These are phyloP conservation scores for Penicillium flavigenum DNA, from an alignment of 495 filamentous ascomycete species.

Conservation along the genomic window DNA sequence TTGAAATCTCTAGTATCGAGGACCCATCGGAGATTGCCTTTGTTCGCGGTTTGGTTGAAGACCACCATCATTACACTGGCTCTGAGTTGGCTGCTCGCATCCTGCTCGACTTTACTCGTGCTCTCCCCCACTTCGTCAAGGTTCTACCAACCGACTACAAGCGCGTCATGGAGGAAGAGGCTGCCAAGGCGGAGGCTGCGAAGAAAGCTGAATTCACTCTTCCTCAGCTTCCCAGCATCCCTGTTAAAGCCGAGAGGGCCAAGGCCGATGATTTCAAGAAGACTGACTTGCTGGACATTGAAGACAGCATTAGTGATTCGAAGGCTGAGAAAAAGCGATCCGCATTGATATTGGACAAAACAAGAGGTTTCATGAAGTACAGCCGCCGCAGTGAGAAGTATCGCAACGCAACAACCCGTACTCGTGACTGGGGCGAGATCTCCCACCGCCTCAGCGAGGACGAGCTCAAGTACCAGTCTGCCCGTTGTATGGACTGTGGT, in stretches of 20 bases:
- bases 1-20: slow-evolving; percentile 83
- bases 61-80: slow-evolving; percentile 98
- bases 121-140: slow-evolving; percentile 90
- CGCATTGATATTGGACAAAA: slow-evolving; percentile 95
- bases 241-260: slow-evolving; percentile 53
- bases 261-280: slow-evolving; percentile 67
- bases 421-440: slow-evolving; percentile 93
- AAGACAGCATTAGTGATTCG: slow-evolving; percentile 84
- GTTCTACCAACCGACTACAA: slow-evolving; percentile 97
- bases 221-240: slow-evolving; percentile 68
- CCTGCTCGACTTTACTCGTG: slow-evolving; percentile 94
- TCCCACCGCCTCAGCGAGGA: slow-evolving; percentile 89
- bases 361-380: slow-evolving; percentile 98
- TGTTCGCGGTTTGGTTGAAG: slow-evolving; percentile 90
- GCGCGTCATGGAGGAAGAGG: slow-evolving; percentile 84
- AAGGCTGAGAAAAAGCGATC: slow-evolving; percentile 92
- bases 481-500: slow-evolving; percentile 99
- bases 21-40: slow-evolving; percentile 92
- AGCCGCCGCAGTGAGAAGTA: slow-evolving; percentile 93
- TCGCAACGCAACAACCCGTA: slow-evolving; percentile 79
- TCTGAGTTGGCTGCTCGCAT: slow-evolving; percentile 95
- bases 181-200: slow-evolving; percentile 76
- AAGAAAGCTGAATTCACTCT: slow-evolving; percentile 83
- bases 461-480: slow-evolving; percentile 97
- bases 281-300: slow-evolving; percentile 85